Evolutionary conservation across 2,329 filamentous ascomycete genomes (phyloP).

Genomic region (Aspergillus jensenii): DNA sequence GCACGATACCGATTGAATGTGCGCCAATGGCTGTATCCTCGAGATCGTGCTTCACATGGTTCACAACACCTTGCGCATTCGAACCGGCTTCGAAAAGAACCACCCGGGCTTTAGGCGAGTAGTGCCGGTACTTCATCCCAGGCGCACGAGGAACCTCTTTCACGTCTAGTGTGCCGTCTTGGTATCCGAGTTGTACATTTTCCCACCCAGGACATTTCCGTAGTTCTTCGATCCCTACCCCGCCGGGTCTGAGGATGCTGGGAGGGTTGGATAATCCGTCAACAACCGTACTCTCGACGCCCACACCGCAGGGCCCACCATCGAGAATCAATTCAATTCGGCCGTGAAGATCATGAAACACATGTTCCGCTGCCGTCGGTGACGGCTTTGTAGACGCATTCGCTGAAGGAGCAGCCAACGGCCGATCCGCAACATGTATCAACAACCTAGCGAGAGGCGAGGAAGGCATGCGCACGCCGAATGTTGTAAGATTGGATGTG

Average conservation of each 20-base stretch:
- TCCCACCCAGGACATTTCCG: slow-evolving; percentile 77
- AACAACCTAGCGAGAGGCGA: slow-evolving; percentile 82
- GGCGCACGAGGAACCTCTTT: slow-evolving; percentile 74
- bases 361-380: slow-evolving; percentile 86
- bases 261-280: slow-evolving; percentile 83
- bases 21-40: slow-evolving; percentile 28
- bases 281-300: slow-evolving; percentile 95
- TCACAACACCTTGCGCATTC: slow-evolving; percentile 25
- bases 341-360: slow-evolving; percentile 78
- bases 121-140: slow-evolving; percentile 99
- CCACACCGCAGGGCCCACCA: slow-evolving; percentile 80
- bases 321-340: slow-evolving; percentile 86
- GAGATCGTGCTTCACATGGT: slow-evolving; percentile 35
- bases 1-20: slow-evolving; percentile 40
- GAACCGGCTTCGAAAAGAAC: slow-evolving; percentile 70
- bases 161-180: slow-evolving; percentile 68
- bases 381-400: slow-evolving; percentile 93
- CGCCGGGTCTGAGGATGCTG: slow-evolving; percentile 79
- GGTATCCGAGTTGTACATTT: slow-evolving; percentile 72
- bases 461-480: slow-evolving; percentile 86
- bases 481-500: slow-evolving; percentile 78
- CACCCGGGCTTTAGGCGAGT: slow-evolving; percentile 85
- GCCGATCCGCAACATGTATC: slow-evolving; percentile 74
- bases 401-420: slow-evolving; percentile 87
- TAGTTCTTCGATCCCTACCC: slow-evolving; percentile 79